These are phyloP conservation scores for Ochetophila trinervis DNA, from an alignment of 306 rosid species.

Conservation along the genomic window DNA sequence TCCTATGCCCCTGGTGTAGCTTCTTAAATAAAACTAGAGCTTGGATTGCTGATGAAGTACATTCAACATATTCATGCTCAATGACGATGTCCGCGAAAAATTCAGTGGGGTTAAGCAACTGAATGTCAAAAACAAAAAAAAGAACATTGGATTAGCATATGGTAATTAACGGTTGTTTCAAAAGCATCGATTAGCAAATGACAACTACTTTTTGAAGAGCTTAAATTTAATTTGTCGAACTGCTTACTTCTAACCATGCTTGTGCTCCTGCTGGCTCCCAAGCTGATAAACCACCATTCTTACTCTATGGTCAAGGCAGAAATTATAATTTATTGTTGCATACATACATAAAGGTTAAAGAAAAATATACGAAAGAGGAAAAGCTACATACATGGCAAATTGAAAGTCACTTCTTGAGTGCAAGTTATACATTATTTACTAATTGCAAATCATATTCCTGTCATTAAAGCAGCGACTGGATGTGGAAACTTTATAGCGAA, in stretches of 20 bases:
- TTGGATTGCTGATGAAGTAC: slow-evolving; percentile 27
- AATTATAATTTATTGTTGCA: not conserved
- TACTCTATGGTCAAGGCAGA: not conserved
- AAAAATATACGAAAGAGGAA: not conserved
- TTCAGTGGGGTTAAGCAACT: slow-evolving; percentile 18
- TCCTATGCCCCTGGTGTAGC: slow-evolving; percentile 11
- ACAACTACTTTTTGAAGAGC: not conserved
- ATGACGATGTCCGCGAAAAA: slow-evolving; percentile 16
- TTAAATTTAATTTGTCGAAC: not conserved
- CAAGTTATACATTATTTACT: too few species aligned
- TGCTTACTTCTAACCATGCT: not conserved
- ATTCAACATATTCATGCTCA: slow-evolving; percentile 27
- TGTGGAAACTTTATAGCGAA: too few species aligned
- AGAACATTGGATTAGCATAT: too few species aligned
- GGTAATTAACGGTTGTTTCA: too few species aligned
- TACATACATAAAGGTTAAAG: not conserved
- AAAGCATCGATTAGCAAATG: too few species aligned
- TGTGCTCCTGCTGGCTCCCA: not conserved
- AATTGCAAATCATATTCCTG: too few species aligned
- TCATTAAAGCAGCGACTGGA: too few species aligned
- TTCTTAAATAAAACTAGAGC: slow-evolving; percentile 21
- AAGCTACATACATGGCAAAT: not conserved
- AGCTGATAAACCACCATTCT: not conserved
- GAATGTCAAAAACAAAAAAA: too few species aligned
- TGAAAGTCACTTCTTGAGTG: too few species aligned